Evolutionary conservation across 1,284 basidiomycete species (phyloP).

Genomic region (Golubevia sp.): DNA sequence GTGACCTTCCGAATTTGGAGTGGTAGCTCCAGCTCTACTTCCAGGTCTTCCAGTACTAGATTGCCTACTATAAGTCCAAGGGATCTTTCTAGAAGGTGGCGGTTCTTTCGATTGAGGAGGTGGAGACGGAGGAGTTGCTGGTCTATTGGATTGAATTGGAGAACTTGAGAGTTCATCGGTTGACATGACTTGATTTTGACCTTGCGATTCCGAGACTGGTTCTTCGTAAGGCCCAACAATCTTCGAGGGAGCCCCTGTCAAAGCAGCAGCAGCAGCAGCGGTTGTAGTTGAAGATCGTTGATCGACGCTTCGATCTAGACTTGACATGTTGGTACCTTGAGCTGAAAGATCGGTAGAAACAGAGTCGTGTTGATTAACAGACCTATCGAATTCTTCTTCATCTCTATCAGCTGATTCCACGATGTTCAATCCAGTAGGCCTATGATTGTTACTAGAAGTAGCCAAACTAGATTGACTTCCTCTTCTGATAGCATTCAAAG

Average conservation of each 20-base stretch:
- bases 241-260: background rate
- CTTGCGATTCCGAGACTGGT: background rate
- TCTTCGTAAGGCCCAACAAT: background rate
- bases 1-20: background rate
- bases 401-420: background rate
- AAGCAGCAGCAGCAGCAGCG: background rate
- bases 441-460: background rate
- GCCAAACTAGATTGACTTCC: background rate
- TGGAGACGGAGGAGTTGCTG: slow-evolving; percentile 3
- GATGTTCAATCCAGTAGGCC: background rate
- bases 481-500: background rate
- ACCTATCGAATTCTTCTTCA: slow-evolving; percentile 1
- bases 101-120: slow-evolving; percentile 11
- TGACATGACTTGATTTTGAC: too few relatives aligned
- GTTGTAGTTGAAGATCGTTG: background rate
- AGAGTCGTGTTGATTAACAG: slow-evolving; percentile 1
- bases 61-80: slow-evolving; percentile 37
- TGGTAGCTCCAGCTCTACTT: background rate
- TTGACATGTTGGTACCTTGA: too few relatives aligned
- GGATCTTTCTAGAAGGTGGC: slow-evolving; percentile 40
- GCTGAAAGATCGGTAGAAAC: too few relatives aligned
- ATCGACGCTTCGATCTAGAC: too few relatives aligned
- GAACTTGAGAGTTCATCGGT: too few relatives aligned
- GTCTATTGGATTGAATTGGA: background rate
- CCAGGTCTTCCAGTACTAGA: slow-evolving; percentile 10